Base-by-base conservation (phyloP, 2,329 filamentous ascomycete genomes). In the Colletotrichum sp. region DNA sequence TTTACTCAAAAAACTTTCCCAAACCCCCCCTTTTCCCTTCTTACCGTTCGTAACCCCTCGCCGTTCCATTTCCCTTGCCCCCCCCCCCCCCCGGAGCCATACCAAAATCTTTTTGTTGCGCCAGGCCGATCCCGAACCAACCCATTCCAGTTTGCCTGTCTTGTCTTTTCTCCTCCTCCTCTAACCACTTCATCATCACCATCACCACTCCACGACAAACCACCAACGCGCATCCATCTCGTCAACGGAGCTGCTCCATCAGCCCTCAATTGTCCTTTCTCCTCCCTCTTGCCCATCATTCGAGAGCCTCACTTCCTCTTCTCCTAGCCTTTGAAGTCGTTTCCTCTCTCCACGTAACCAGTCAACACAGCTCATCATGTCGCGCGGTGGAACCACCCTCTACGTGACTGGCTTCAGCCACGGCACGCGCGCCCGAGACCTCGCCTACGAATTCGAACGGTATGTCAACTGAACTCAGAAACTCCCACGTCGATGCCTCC, bases 361-460 rank as follows among this genome's bases (percentile, higher is more conserved):
- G 66, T 69, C 74, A 74, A 76, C 70, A 71, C 67, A 64, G 30
- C 75, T 49, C 82, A 88, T 78, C 84, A 98, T 98, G 96, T 98
- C 96, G 92, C 95, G 96, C 85, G 93, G 95, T 86, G 94, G 95
- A 82, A 98, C 95, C 77, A 99, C 96, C 75, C 95, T 99, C 81
- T 99, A 99, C 90, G 96, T 99, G 87, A 98, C 96, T 84, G 97
- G 97, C 92, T 99, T 99, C 88, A 98, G 96, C 92, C 96, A 98
- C 88, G 96, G 96, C 87, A 98, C 96, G 87, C 95, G 97, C 90
- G 96, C 97, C 87, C 95, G 97, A 93, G 96, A 99, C 91, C 95
- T 99, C 87, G 96, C 96, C 90, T 98, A 98, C 95, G 96, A 99
- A 92, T 99, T 99, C 95, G 96, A 99, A 96, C 96, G 96, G 95